These are phyloP conservation scores for Oryza nivara DNA, from an alignment of 176 grass and related monocot species.

Conservation along the genomic window DNA sequence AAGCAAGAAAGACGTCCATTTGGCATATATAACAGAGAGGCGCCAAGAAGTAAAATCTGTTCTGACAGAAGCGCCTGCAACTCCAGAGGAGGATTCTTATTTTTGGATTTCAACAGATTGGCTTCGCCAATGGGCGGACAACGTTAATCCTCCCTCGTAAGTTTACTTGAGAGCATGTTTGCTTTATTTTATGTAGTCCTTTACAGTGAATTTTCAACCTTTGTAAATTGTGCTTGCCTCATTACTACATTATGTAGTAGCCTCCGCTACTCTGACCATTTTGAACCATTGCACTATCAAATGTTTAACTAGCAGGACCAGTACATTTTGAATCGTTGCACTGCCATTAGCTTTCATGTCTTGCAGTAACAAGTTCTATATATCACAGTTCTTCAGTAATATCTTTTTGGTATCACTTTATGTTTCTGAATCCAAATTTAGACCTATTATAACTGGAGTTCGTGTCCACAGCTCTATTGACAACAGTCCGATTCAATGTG, in stretches of 20 bases:
- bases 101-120: conserved; percentile 97
- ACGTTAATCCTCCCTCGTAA: conserved; percentile 71
- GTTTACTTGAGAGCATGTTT: conserved; percentile 37
- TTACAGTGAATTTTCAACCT: conserved; percentile 16
- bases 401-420: neutral
- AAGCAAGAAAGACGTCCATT: conserved; percentile 69
- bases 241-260: neutral
- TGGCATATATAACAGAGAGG: conserved; percentile 68
- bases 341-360: conserved; percentile 3
- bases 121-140: conserved; percentile 97
- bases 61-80: conserved; percentile 72
- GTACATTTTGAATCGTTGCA: neutral
- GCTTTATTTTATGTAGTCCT: neutral
- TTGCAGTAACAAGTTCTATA: conserved; percentile 20
- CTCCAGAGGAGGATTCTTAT: conserved; percentile 68
- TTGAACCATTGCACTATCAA: neutral
- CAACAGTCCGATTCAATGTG: conserved; percentile 81
- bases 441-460: conserved; percentile 10
- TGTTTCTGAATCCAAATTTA: conserved; percentile 23
- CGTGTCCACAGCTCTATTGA: conserved; percentile 69
- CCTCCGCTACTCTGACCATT: neutral
- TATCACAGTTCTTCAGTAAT: neutral
- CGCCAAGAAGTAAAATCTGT: conserved; percentile 89
- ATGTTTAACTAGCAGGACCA: neutral
- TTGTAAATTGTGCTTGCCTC: conserved; percentile 14